Percentiles rank a stretch among this genome's conserved stretches.
Conservation (phyloP, 2,329 filamentous ascomycete genomes). For the Botryotinia narcissicola region DNA sequence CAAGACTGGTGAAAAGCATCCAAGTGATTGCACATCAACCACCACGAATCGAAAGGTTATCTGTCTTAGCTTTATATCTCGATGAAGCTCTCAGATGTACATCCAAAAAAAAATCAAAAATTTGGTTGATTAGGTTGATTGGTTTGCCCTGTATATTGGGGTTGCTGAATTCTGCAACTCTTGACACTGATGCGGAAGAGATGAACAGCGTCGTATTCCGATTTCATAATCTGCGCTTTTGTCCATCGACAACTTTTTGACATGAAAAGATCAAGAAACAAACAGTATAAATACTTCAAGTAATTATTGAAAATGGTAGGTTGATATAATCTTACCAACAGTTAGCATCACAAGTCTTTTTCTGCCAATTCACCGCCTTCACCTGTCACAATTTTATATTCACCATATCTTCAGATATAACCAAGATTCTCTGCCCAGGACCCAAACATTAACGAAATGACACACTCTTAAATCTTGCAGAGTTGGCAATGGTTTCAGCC, state of each 20-base stretch:
- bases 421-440: background rate
- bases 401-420: accelerated
- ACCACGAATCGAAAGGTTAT: background rate
- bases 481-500: too few relatives aligned
- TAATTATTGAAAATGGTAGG: background rate
- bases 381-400: background rate
- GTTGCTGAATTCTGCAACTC: background rate
- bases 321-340: background rate
- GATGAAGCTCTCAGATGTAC: background rate
- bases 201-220: background rate
- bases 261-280: background rate
- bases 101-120: background rate
- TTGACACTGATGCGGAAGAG: background rate
- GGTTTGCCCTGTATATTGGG: background rate
- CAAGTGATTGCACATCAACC: background rate
- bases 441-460: background rate
- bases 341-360: background rate
- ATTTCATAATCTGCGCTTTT: background rate
- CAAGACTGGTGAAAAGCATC: background rate
- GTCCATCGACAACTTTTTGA: background rate
- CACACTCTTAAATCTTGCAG: background rate
- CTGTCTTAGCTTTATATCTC: background rate
- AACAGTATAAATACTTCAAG: background rate
- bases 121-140: too few relatives aligned
- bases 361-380: background rate